Evolutionary conservation across 129 eudicot genomes (phyloP).

Genomic region (Flaveria ramosissima): DNA sequence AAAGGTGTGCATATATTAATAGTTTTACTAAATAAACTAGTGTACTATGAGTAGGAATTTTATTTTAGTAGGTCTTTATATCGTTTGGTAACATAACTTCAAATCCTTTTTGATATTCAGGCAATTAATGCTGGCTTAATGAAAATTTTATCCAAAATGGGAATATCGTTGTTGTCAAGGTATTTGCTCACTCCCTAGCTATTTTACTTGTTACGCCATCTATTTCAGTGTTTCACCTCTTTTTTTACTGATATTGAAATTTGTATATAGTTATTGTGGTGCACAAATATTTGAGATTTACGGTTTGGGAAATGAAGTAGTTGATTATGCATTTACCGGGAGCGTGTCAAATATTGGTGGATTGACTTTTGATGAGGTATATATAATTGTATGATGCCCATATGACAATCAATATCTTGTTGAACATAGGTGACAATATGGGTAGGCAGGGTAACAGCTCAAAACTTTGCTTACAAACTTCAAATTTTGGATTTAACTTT

Average conservation of each 20-base stretch:
- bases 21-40: not conserved
- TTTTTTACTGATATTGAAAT: conserved; percentile 12
- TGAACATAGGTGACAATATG: not conserved
- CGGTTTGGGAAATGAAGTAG: conserved; percentile 86
- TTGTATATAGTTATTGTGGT: conserved; percentile 85
- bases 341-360: conserved; percentile 93
- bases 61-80: not conserved
- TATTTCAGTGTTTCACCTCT: not conserved
- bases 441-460: not conserved
- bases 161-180: conserved; percentile 96
- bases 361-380: conserved; percentile 96
- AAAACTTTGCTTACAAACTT: not conserved
- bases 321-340: conserved; percentile 86
- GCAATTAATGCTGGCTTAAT: conserved; percentile 86
- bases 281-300: conserved; percentile 98
- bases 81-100: conserved; percentile 8
- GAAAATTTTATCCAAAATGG: conserved; percentile 98
- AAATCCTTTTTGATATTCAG: conserved; percentile 42
- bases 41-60: not conserved
- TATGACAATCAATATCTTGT: not conserved
- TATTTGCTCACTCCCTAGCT: conserved; percentile 36
- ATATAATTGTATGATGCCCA: conserved; percentile 10
- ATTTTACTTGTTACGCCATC: conserved; percentile 24
- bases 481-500: too few relatives aligned
- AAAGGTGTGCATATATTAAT: conserved; percentile 55